Conservation (phyloP, 2,329 filamentous ascomycete species). For the Microcyclospora pomicola region DNA sequence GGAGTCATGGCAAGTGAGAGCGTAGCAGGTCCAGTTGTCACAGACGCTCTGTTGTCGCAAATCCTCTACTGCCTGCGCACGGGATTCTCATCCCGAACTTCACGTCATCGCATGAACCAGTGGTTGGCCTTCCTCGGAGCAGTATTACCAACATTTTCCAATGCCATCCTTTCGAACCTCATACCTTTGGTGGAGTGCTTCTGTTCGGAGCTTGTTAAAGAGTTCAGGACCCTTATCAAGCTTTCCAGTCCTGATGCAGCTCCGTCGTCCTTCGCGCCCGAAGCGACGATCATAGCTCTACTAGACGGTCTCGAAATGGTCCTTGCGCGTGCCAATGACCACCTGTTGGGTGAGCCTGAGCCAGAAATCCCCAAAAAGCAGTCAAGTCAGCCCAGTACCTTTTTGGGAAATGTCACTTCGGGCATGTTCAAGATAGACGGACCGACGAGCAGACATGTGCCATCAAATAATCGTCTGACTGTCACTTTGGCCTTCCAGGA, state of each 20-base stretch:
- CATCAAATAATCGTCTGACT: slow-evolving; percentile 86
- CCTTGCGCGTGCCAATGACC: slow-evolving; percentile 73
- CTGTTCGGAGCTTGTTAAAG: slow-evolving; percentile 59
- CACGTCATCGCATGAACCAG: slow-evolving; percentile 68
- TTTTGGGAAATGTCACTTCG: slow-evolving; percentile 90
- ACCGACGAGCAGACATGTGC: slow-evolving; percentile 54
- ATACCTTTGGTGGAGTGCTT: slow-evolving; percentile 85
- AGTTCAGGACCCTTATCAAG: slow-evolving; percentile 56
- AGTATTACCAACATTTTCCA: slow-evolving; percentile 69
- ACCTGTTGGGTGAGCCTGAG: slow-evolving; percentile 62
- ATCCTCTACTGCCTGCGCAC: slow-evolving; percentile 75
- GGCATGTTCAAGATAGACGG: slow-evolving; percentile 74
- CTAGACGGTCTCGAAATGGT: slow-evolving; percentile 90
- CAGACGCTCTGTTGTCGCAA: slow-evolving; percentile 25
- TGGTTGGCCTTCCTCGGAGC: slow-evolving; percentile 81
- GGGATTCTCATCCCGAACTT: slow-evolving; percentile 61
- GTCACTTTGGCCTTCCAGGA: slow-evolving; percentile 96
- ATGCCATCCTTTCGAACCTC: slow-evolving; percentile 76
- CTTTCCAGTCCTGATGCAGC: slow-evolving; percentile 37
- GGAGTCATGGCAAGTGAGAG: too few species aligned
- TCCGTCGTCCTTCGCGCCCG: slow-evolving; percentile 9
- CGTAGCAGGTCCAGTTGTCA: too few species aligned
- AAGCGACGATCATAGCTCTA: slow-evolving; percentile 30
- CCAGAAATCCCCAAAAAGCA: slow-evolving; percentile 55
- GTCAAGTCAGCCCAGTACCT: slow-evolving; percentile 70